These are phyloP conservation scores for Aspergillus viridinutans DNA, from an alignment of 2,329 filamentous ascomycete species.

Conservation along the genomic window DNA sequence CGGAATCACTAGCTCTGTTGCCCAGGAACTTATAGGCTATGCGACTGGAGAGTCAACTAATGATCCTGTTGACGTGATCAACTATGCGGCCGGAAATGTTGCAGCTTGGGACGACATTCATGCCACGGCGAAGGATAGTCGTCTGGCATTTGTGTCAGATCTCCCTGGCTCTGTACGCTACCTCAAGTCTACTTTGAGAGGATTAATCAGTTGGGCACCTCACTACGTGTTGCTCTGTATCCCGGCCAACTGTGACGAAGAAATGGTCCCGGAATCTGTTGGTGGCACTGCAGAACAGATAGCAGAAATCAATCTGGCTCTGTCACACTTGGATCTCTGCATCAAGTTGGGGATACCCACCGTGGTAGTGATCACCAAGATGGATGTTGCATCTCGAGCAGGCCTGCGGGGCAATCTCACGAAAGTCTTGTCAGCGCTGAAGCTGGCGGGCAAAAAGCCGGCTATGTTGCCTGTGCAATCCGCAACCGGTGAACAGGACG, in stretches of 20 bases:
- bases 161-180: conserved; percentile 89
- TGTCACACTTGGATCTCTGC: conserved; percentile 79
- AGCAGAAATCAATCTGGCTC: conserved; percentile 65
- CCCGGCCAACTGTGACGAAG: conserved; percentile 65
- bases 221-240: conserved; percentile 91
- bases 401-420: conserved; percentile 67
- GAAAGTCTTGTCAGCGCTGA: conserved; percentile 72
- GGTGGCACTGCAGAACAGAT: conserved; percentile 22
- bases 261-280: conserved; percentile 30
- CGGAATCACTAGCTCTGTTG: conserved; percentile 88
- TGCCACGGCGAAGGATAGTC: conserved; percentile 64
- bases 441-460: conserved; percentile 68
- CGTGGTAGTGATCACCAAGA: conserved; percentile 81
- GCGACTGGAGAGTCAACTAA: conserved; percentile 28
- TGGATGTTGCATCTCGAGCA: conserved; percentile 74
- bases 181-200: conserved; percentile 79
- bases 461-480: conserved; percentile 56
- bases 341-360: conserved; percentile 74
- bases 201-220: conserved; percentile 91
- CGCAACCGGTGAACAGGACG: conserved; percentile 46
- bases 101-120: conserved; percentile 96
- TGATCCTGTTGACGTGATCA: conserved; percentile 56
- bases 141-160: conserved; percentile 84
- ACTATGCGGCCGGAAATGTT: conserved; percentile 81
- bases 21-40: conserved; percentile 91